Evolutionary conservation across 2,329 filamentous ascomycete species (phyloP).

Genomic region (Pseudogymnoascus sp.): DNA sequence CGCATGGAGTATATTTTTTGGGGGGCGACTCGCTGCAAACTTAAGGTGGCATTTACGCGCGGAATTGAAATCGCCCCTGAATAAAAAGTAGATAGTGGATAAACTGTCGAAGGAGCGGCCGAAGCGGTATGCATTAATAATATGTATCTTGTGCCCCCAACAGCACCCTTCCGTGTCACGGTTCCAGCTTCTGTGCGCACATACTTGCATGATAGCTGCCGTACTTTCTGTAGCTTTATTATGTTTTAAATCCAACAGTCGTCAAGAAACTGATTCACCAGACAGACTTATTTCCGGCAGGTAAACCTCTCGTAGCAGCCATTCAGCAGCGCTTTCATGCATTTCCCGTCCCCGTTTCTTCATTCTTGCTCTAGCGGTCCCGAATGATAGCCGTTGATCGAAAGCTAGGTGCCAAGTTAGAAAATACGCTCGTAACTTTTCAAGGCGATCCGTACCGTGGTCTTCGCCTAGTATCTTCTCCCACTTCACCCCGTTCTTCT

Average conservation of each 20-base stretch:
- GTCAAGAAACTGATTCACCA: not conserved
- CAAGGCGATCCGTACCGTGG: conserved; percentile 10
- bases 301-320: not conserved
- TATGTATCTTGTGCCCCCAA: not conserved
- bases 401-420: not conserved
- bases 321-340: not conserved
- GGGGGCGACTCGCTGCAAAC: no score
- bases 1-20: no score
- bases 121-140: not conserved
- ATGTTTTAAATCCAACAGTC: not conserved
- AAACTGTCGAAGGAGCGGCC: no score
- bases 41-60: no score
- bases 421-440: not conserved
- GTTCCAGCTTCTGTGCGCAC: not conserved
- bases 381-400: not conserved
- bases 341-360: not conserved
- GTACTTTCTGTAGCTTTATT: not conserved
- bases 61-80: no score
- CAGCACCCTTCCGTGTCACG: not conserved
- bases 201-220: not conserved
- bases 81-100: no score
- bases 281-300: not conserved
- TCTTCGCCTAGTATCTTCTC: conserved; percentile 13
- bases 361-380: not conserved
- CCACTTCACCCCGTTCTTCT: conserved; percentile 21